Conservation (phyloP, 1,139 yeast genomes). For the Candida frijolesensis region DNA sequence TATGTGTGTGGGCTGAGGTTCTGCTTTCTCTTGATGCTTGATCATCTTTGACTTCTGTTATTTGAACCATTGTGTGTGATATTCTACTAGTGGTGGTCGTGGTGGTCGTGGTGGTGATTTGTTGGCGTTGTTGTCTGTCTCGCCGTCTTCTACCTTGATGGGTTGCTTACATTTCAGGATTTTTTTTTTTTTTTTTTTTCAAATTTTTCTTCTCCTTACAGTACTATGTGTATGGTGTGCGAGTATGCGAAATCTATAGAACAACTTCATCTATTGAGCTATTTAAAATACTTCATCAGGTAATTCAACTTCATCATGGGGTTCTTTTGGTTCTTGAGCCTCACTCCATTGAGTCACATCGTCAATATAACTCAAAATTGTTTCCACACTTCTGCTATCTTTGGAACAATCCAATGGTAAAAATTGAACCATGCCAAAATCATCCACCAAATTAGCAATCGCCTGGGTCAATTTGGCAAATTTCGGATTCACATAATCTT, state of each 20-base stretch:
- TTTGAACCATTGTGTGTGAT: conserved; percentile 65
- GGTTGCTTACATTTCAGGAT: neutral
- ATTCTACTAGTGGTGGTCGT: neutral
- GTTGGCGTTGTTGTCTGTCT: neutral
- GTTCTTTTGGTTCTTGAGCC: conserved; percentile 94
- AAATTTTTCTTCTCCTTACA: conserved; percentile 1
- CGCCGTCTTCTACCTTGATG: neutral
- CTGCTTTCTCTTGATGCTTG: conserved; percentile 61
- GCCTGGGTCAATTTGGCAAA: conserved; percentile 74
- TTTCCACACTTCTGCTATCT: conserved; percentile 73
- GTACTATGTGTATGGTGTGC: neutral
- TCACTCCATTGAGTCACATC: conserved; percentile 99
- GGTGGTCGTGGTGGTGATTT: neutral
- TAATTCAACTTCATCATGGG: conserved; percentile 71
- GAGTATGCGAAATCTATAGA: neutral
- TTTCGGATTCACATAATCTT: conserved; percentile 63
- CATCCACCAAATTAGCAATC: conserved; percentile 89
- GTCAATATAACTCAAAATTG: conserved; percentile 88
- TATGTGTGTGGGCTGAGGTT: conserved; percentile 97
- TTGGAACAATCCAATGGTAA: conserved; percentile 84
- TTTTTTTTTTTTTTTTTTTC: neutral
- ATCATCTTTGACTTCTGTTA: conserved; percentile 74
- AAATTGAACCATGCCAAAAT: conserved; percentile 98
- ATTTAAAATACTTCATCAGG: conserved; percentile 38
- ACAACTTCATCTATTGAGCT: neutral